Evolutionary conservation across 352 stramenopile genomes (phyloP).

Genomic region (Halophytophthora batemanensis): DNA sequence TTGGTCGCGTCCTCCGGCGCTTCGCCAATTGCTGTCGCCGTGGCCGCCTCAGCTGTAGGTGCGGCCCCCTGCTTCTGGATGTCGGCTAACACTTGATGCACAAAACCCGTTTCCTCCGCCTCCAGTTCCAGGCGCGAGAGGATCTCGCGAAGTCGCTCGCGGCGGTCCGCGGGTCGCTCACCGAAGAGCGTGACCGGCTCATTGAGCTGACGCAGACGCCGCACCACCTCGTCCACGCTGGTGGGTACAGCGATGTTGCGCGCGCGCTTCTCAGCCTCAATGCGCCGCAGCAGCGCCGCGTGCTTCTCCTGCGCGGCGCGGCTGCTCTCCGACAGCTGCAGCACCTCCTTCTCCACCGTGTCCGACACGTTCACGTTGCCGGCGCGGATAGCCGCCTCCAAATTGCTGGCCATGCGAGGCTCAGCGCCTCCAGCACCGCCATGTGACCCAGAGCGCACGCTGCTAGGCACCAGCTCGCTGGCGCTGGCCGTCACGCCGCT

Average conservation of each 20-base stretch:
- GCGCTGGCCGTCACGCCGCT: slow-evolving; percentile 17
- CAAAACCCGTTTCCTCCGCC: slow-evolving; percentile 58
- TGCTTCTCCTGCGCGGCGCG: slow-evolving; percentile 84
- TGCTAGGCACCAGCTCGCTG: slow-evolving; percentile 43
- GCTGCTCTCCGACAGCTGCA: slow-evolving; percentile 84
- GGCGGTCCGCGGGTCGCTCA: slow-evolving; percentile 92
- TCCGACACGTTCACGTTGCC: slow-evolving; percentile 83
- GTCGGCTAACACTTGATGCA: slow-evolving; percentile 54
- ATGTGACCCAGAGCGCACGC: slow-evolving; percentile 15
- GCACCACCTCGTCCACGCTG: slow-evolving; percentile 88
- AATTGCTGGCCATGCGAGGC: slow-evolving; percentile 21
- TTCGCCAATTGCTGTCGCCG: slow-evolving; percentile 5
- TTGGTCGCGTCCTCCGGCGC: slow-evolving; percentile 11
- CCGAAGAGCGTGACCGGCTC: slow-evolving; percentile 95
- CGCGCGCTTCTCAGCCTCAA: slow-evolving; percentile 91
- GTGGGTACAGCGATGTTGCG: slow-evolving; percentile 93
- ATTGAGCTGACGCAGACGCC: slow-evolving; percentile 85
- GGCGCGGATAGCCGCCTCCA: slow-evolving; percentile 70
- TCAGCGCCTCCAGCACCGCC: slow-evolving; percentile 8
- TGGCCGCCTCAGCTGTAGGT: slow-evolving; percentile 6
- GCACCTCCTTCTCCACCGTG: slow-evolving; percentile 74
- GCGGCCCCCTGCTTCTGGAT: slow-evolving; percentile 37
- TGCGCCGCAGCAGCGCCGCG: slow-evolving; percentile 74
- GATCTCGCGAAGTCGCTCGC: slow-evolving; percentile 90
- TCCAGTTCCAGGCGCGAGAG: slow-evolving; percentile 81